Base-by-base conservation (phyloP, 176 grass and related monocot species). In the Elymus sibiricus region DNA sequence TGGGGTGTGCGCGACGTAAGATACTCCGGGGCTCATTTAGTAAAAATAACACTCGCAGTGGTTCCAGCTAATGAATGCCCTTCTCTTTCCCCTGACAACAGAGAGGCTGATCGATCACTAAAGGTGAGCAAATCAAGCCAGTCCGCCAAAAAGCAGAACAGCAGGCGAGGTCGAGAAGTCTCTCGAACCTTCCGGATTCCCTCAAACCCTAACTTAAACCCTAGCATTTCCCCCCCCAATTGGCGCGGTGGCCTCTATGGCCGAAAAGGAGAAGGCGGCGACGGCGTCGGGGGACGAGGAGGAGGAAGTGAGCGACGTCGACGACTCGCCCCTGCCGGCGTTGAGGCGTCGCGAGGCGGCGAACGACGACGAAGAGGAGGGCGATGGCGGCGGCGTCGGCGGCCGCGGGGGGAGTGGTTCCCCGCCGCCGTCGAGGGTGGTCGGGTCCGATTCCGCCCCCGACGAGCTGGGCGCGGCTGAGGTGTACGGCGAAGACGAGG, bases 361-460 rank as follows among this genome's bases (percentile, higher is more conserved):
- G 11, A 95, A 90, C 90, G 95, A 95, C 79, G 90, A 95, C 9
- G 90, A 94, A 7, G 90, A 81, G n/a, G 88, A 81, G 14, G 86
- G 40, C 6, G 73, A 5, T 0, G 80, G 58, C 11, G 43, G 55
- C 21, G 55, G 40, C 67, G 67, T 29, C 22, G 67, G 76, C 9
- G 29, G 29, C 29, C 69, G 76, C 9, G 74, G 81, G 56, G 32
- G 75, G 68, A 72, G n/a, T 5, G 67, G 68, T 56, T 26, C 62
- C 9, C 27, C 71, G 27, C 15, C 49, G 65, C 85, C 75, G 76
- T 55, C 49, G 13, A 64, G 25, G 61, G 70, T 31, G 31, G 37
- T 67, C 21, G 59, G 81, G 82, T 91, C 95, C 66, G 90, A 93
- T 38, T 85, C 34, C 25, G 90, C 90, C 19, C 70, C 75, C 43